Percentiles rank a stretch among this genome's conserved stretches.
Evolutionary conservation across 2,329 filamentous ascomycete species (phyloP).

Genomic region (Aschersonia sp.): DNA sequence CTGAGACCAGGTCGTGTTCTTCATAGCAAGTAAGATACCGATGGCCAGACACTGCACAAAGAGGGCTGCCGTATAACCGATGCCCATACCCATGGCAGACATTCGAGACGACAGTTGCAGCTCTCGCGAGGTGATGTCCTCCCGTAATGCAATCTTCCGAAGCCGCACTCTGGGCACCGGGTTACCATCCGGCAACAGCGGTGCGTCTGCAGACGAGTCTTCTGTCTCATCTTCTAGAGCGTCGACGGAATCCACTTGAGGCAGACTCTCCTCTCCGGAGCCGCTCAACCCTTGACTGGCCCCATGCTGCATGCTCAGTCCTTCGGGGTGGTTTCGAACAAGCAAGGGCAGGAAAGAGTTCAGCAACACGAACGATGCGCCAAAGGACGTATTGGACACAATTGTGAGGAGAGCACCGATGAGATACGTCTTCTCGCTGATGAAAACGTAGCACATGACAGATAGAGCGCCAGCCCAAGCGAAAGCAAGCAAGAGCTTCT

Average conservation of each 20-base stretch:
- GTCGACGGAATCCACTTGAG: slow-evolving; percentile 17
- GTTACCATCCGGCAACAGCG: slow-evolving; percentile 25
- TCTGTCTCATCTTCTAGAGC: slow-evolving; percentile 11
- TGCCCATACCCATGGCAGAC: slow-evolving; percentile 83
- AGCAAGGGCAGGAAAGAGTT: slow-evolving; percentile 91
- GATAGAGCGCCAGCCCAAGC: slow-evolving; percentile 66
- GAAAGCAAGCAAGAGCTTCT: slow-evolving; percentile 75
- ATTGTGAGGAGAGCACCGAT: slow-evolving; percentile 76
- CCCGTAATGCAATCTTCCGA: slow-evolving; percentile 24
- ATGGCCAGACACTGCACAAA: slow-evolving; percentile 75
- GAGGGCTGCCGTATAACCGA: slow-evolving; percentile 79
- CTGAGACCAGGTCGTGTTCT: slow-evolving; percentile 72
- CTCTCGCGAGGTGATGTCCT: slow-evolving; percentile 46
- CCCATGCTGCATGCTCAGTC: slow-evolving; percentile 14
- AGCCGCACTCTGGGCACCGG: slow-evolving; percentile 13
- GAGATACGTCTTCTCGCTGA: slow-evolving; percentile 62
- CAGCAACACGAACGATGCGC: slow-evolving; percentile 84
- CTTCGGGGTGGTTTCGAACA: slow-evolving; percentile 66
- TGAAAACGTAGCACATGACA: slow-evolving; percentile 79
- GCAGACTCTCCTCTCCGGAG: slow-evolving; percentile 18
- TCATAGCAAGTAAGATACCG: slow-evolving; percentile 55
- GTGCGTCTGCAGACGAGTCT: slow-evolving; percentile 27
- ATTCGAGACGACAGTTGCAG: slow-evolving; percentile 78
- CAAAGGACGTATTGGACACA: slow-evolving; percentile 85
- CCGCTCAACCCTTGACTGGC: slow-evolving; percentile 16